Evolutionary conservation across 2,329 filamentous ascomycete genomes (phyloP).

Genomic region (Fonsecaea monophora): DNA sequence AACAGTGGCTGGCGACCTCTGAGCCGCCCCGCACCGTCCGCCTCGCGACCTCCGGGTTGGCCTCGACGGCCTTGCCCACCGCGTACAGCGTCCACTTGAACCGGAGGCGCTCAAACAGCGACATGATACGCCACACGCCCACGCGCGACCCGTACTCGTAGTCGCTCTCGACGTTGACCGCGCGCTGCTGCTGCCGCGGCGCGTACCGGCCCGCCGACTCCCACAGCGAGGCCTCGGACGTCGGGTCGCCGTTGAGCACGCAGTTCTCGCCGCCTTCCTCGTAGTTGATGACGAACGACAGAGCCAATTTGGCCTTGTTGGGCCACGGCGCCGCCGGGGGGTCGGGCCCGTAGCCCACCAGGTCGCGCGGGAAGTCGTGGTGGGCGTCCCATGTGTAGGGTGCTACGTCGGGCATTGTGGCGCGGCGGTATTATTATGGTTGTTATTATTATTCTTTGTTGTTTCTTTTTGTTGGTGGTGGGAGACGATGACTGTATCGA

Average conservation of each 20-base stretch:
- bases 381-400: not conserved
- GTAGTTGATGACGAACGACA: constrained; percentile 57
- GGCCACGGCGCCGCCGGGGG: not conserved
- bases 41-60: not conserved
- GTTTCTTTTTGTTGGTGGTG: not conserved
- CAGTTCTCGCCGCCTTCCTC: constrained; percentile 53
- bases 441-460: too few relatives aligned
- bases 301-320: constrained; percentile 16
- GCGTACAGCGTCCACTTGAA: constrained; percentile 3
- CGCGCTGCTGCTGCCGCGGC: not conserved
- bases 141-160: constrained; percentile 2
- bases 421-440: too few relatives aligned
- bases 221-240: constrained; percentile 43
- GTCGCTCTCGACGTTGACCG: not conserved
- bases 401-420: not conserved
- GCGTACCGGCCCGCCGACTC: not conserved
- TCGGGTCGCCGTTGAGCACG: constrained; percentile 50
- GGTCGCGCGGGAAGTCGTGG: not conserved
- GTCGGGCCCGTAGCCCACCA: not conserved
- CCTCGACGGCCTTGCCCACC: not conserved
- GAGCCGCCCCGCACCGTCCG: not conserved
- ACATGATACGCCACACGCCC: not conserved
- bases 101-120: not conserved
- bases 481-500: not conserved
- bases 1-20: not conserved